Base-by-base conservation (phyloP, 805 yeast species). In the Lipomyces chichibuensis region DNA sequence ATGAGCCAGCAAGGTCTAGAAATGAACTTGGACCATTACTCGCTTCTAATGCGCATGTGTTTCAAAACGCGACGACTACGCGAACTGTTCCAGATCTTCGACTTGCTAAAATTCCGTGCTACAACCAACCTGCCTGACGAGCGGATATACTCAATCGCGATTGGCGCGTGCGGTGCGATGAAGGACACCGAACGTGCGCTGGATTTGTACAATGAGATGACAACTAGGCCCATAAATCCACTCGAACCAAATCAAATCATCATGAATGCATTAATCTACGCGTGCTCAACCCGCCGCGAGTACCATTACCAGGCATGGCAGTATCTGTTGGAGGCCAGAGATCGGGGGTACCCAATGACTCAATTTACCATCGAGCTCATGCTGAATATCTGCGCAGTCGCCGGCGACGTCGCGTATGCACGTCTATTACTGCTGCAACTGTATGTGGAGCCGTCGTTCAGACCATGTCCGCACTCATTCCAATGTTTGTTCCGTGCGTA, bases 21-120 rank as follows among this genome's bases (percentile, higher is more conserved):
- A 39, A 75, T 77, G 2, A 71, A 70, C 6, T 57, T 71, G 32
- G 29, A 58, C n/a, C 71, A 69, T 35, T 69, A 69, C 57, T 17
- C 25, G 14, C 11, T 69, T 3, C 32, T 69, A 6, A 27, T 69
- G 60, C 64, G 63, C 14, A 63, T 56, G 55, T 69, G 71, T 37
- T 49, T 69, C 27, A 63, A 64, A 37, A 58, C 79, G 75, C 65
- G 84, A 84, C 64, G 59, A 63, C 85, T 82, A 67, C 76, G 80
- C 20, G 87, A 88, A 69, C 96, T 97, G 0, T 84, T 84, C 64
- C 87, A 87, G 57, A 80, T 90, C 1, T 95, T 95, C 77, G 92
- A 89, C 71, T 86, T 91, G 69, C 87, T 95, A 92, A 94, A 92
- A 75, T 94, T 91, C 75, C 76, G 89, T 71, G 86, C 95, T 0